Evolutionary conservation across 441 rosid genomes (phyloP).

Genomic region (Populus tomentosa): DNA sequence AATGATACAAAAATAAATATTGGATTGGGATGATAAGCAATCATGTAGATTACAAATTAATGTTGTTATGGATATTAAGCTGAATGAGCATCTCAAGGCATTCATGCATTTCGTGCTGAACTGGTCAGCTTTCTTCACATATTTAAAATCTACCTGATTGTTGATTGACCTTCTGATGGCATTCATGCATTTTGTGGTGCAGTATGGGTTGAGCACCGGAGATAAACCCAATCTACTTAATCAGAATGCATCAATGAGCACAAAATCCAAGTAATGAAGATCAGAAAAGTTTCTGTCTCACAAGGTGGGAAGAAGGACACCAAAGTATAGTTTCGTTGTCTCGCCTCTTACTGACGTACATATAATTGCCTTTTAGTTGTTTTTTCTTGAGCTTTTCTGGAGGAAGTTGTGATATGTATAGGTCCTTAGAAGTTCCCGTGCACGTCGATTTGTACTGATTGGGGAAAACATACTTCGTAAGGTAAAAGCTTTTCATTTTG

Average conservation of each 20-base stretch:
- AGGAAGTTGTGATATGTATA: slow-evolving; percentile 20
- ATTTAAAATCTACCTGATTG: background rate
- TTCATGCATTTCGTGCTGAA: background rate
- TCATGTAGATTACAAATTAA: no score
- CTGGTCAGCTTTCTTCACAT: background rate
- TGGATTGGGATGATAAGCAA: no score
- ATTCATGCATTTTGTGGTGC: slow-evolving; percentile 16
- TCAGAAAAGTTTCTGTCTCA: background rate
- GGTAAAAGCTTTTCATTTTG: background rate
- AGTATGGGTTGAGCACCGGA: slow-evolving; percentile 42
- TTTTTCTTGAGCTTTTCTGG: slow-evolving; percentile 4
- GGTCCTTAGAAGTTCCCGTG: slow-evolving; percentile 7
- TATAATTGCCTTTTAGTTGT: slow-evolving; percentile 6
- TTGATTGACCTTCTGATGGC: background rate
- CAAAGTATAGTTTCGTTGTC: background rate
- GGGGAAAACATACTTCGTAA: slow-evolving; percentile 7
- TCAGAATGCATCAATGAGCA: slow-evolving; percentile 29
- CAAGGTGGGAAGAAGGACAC: background rate
- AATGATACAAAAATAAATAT: no score
- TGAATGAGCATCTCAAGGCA: background rate
- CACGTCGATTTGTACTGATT: background rate
- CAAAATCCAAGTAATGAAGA: slow-evolving; percentile 26
- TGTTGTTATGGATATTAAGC: no score
- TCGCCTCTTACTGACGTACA: slow-evolving; percentile 2
- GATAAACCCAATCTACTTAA: slow-evolving; percentile 20